Evolutionary conservation across 2,329 filamentous ascomycete species (phyloP), one percentile per base, ranked within the genome.

Genomic region (Colletotrichum neosansevieriae): DNA sequence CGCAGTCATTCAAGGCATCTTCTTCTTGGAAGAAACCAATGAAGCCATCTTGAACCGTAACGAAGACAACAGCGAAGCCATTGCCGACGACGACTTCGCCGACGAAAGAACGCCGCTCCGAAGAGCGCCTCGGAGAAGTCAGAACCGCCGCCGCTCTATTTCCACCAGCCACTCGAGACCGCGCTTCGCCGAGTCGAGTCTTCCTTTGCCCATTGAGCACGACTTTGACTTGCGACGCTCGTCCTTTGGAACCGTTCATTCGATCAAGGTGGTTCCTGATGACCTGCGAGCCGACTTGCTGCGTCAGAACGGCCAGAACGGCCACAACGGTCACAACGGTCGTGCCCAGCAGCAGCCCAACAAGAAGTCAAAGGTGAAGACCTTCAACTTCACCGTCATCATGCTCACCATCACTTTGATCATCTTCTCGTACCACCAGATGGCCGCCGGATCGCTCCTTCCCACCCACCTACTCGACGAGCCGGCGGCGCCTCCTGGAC

Each of bases 1-100:
- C 2, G 92, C 93, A 58, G 84, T 93, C 13, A 74, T 90, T 2
- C 78, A 93, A 17, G 88, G 89, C 4, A 82, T 88, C 38, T 76
- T 92, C 29, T 91, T 92, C 71, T 79, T 94, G 17, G 80, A 82
- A 38, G 81, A 83, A 72, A 83, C 81, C 0, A 80, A 81, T n/a
- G 59, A 58, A 15, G 42, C 51, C 57, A 63, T 32, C 71, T 13
- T 70, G 24, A 67, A 60, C 3, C 58, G 59, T 24, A 24, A 24
- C 15, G 63, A 62, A 12, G 71, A 71, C 32, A 40, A 71, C 50
- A 69, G 58, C 3, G 59, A 71, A 9, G 76, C 71, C 6, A 40
- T 72, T 54, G 54, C 40, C 34, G 76, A 73, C 10, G 71, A 70
- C 24, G 70, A 74, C 11, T 73, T 75, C 15, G 71, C 71, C 1